Evolutionary conservation across 1,284 basidiomycete genomes (phyloP).

Genomic region (Austroboletus niveus): DNA sequence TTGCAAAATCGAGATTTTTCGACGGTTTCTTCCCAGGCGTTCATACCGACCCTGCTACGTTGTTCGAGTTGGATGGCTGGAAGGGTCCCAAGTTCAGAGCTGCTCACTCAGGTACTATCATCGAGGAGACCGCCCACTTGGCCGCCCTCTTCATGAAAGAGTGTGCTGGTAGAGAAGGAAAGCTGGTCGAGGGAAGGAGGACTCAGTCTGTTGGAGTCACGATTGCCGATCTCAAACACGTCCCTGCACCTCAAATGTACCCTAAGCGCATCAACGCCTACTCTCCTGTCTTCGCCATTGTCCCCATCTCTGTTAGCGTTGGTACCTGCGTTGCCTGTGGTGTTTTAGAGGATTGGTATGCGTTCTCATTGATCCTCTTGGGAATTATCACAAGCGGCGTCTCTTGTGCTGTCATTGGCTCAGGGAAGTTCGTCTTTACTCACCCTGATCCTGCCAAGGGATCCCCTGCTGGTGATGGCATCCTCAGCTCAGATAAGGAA

Average conservation of each 20-base stretch:
- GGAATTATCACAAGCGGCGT: conserved; percentile 30
- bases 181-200: conserved; percentile 23
- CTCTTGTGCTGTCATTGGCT: conserved; percentile 31
- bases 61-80: conserved; percentile 29
- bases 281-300: conserved; percentile 23
- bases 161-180: conserved; percentile 11
- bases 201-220: conserved; percentile 27
- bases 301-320: conserved; percentile 29
- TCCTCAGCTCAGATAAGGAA: conserved; percentile 20
- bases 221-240: conserved; percentile 19
- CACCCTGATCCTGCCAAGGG: conserved; percentile 28
- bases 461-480: conserved; percentile 27
- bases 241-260: conserved; percentile 13
- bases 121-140: conserved; percentile 29
- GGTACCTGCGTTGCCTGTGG: conserved; percentile 23
- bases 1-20: conserved; percentile 29
- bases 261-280: conserved; percentile 22
- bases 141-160: conserved; percentile 24
- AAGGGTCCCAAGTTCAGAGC: conserved; percentile 30
- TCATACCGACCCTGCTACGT: conserved; percentile 24
- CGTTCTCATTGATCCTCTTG: conserved; percentile 32
- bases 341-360: conserved; percentile 28
- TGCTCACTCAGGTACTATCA: conserved; percentile 27
- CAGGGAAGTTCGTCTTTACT: conserved; percentile 24
- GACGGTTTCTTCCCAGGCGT: conserved; percentile 32